Evolutionary conservation across 768 basidiomycete genomes (phyloP).

Genomic region (Tricholoma furcatifolium): DNA sequence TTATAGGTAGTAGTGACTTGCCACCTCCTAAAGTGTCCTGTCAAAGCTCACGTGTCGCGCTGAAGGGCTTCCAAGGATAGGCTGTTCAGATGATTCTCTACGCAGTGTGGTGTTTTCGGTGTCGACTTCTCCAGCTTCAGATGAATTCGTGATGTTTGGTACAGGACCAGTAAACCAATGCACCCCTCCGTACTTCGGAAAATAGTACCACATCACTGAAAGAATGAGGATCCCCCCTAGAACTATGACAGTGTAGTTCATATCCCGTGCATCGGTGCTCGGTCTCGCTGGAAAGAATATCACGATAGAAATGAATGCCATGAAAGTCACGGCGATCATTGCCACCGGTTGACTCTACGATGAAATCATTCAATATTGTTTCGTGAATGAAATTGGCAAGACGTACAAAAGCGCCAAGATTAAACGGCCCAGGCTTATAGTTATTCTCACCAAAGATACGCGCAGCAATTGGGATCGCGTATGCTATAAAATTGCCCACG

Average conservation of each 20-base stretch:
- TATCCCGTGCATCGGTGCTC: conserved; percentile 34
- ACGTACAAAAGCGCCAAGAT: conserved; percentile 41
- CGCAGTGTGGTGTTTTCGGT: no score
- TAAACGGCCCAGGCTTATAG: conserved; percentile 58
- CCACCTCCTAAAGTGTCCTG: no score
- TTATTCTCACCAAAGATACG: conserved; percentile 46
- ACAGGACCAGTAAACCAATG: conserved; percentile 28
- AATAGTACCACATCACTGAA: conserved; percentile 58
- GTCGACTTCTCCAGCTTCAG: no score
- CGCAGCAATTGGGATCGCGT: conserved; percentile 53
- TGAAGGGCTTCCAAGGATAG: no score
- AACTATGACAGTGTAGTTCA: conserved; percentile 68
- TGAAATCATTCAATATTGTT: not conserved
- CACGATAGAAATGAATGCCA: conserved; percentile 52
- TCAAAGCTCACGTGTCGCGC: no score
- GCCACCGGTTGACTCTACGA: conserved; percentile 48
- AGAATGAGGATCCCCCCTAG: conserved; percentile 50
- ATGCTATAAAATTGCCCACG: conserved; percentile 46
- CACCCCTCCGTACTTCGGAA: conserved; percentile 38
- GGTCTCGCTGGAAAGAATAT: conserved; percentile 54
- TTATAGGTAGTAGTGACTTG: no score
- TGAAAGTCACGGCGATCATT: conserved; percentile 49
- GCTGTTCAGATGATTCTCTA: no score
- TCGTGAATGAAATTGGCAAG: not conserved
- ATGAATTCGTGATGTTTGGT: conserved; percentile 11